A percentile compares a stretch with the other conserved stretches of the same genome.
These are phyloP conservation scores for Fusarium equiseti DNA, from an alignment of 2,329 filamentous ascomycete species.

Conservation along the genomic window DNA sequence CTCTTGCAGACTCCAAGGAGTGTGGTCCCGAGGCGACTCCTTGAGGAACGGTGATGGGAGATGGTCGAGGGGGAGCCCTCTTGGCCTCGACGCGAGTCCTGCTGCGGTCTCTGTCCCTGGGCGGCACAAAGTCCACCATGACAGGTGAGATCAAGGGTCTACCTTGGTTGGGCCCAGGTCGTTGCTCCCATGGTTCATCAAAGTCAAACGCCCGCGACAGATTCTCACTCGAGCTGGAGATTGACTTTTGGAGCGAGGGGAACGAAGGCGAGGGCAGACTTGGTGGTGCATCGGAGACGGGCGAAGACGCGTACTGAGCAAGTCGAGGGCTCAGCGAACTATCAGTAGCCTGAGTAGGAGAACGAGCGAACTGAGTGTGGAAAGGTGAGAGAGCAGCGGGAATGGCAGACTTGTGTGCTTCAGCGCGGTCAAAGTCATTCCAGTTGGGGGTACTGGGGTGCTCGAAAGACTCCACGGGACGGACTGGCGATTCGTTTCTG, in stretches of 20 bases:
- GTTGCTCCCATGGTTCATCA: slow-evolving; percentile 11
- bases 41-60: slow-evolving; percentile 48
- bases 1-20: slow-evolving; percentile 12
- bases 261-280: slow-evolving; percentile 55
- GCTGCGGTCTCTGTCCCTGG: slow-evolving; percentile 33
- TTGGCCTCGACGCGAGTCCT: slow-evolving; percentile 49
- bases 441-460: slow-evolving; percentile 44
- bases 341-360: slow-evolving; percentile 28
- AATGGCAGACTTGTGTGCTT: slow-evolving; percentile 52
- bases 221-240: slow-evolving; percentile 51
- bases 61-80: slow-evolving; percentile 51
- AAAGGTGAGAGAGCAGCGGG: slow-evolving; percentile 52
- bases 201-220: slow-evolving; percentile 51
- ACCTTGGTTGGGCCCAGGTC: slow-evolving; percentile 10
- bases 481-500: slow-evolving; percentile 19
- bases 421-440: slow-evolving; percentile 46
- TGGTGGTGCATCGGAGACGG: slow-evolving; percentile 49
- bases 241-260: slow-evolving; percentile 51
- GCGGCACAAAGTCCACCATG: slow-evolving; percentile 46
- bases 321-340: slow-evolving; percentile 23
- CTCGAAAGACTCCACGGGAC: slow-evolving; percentile 9
- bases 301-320: slow-evolving; percentile 45
- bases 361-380: slow-evolving; percentile 23
- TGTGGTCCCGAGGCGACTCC: not conserved
- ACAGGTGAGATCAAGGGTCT: slow-evolving; percentile 51